Percentiles rank a stretch among this genome's conserved stretches.
phyloP scores from a whole-genome alignment of 1,139 yeast species.

The Geotrichum klebahnii region DNA sequence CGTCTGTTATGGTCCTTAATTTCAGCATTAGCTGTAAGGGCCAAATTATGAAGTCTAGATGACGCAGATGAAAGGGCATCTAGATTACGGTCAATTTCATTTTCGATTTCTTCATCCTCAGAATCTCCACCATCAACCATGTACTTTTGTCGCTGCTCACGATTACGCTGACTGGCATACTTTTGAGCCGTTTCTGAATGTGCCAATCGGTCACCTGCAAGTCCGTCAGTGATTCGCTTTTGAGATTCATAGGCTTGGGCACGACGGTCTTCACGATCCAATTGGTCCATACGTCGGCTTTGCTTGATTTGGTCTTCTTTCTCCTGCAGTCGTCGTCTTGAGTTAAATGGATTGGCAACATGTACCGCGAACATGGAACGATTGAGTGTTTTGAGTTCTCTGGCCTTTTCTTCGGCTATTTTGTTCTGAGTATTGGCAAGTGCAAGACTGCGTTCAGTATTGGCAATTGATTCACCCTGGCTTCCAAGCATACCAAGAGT shows the following conservation, averaged over 20 bases:
- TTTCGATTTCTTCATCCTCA: slow-evolving; percentile 59
- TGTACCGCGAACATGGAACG: slow-evolving; percentile 82
- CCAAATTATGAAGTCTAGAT: slow-evolving; percentile 49
- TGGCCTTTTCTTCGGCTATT: slow-evolving; percentile 79
- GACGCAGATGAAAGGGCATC: slow-evolving; percentile 50
- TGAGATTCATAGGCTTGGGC: slow-evolving; percentile 46
- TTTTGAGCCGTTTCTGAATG: slow-evolving; percentile 39
- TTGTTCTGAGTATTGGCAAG: slow-evolving; percentile 77
- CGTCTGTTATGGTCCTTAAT: slow-evolving; percentile 51
- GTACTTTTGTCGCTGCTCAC: slow-evolving; percentile 44
- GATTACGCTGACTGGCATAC: slow-evolving; percentile 36
- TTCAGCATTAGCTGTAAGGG: slow-evolving; percentile 51
- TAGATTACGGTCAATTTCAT: slow-evolving; percentile 53
- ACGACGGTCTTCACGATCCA: slow-evolving; percentile 44
- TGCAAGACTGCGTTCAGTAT: slow-evolving; percentile 71
- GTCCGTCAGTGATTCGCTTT: slow-evolving; percentile 46
- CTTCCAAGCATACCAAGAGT: slow-evolving; percentile 89
- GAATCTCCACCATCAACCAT: slow-evolving; percentile 54
- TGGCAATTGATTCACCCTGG: slow-evolving; percentile 79
- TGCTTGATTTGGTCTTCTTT: slow-evolving; percentile 67
- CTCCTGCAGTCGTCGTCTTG: slow-evolving; percentile 68
- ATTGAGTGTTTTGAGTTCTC: slow-evolving; percentile 72
- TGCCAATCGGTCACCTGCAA: slow-evolving; percentile 38
- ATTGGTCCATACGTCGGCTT: slow-evolving; percentile 58
- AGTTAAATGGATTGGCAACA: slow-evolving; percentile 79